Percentiles rank a stretch among this genome's conserved stretches.
Conservation (phyloP, 2,329 filamentous ascomycete species). For the Diaporthe velutina region DNA sequence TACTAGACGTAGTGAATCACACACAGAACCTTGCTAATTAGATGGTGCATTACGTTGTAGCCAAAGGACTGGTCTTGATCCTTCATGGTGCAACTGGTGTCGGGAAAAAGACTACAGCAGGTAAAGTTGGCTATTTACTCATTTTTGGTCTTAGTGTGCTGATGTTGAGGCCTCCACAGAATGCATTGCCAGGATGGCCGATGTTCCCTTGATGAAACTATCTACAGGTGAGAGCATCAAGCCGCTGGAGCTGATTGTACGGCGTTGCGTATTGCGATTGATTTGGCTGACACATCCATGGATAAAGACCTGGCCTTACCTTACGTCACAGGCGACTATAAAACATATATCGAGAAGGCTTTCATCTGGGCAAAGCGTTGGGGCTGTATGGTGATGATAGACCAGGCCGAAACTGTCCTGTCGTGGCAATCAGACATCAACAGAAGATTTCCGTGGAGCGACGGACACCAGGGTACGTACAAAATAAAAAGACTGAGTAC, state of each 20-base stretch:
- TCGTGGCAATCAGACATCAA: background rate
- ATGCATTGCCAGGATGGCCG: background rate
- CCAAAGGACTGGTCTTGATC: background rate
- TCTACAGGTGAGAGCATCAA: background rate
- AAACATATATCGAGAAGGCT: background rate
- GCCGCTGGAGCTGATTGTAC: background rate
- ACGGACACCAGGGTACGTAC: background rate
- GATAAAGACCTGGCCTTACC: background rate
- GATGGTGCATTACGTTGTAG: background rate
- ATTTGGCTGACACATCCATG: background rate
- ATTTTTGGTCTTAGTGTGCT: background rate
- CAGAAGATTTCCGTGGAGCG: background rate
- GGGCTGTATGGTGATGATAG: background rate
- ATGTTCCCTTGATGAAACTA: background rate
- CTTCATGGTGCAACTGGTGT: background rate
- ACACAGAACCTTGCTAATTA: background rate
- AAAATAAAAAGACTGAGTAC: too few relatives aligned
- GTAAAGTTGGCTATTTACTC: background rate
- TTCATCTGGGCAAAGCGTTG: background rate
- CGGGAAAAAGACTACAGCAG: background rate
- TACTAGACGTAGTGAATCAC: background rate
- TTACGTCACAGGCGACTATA: background rate
- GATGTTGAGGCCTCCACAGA: fast-evolving
- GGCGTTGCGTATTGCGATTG: too few relatives aligned
- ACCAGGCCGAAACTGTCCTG: background rate